Evolutionary conservation across 192 early-diverging fungal genomes (phyloP), one percentile per base, ranked within the genome.

Genomic region (Backusella circina): DNA sequence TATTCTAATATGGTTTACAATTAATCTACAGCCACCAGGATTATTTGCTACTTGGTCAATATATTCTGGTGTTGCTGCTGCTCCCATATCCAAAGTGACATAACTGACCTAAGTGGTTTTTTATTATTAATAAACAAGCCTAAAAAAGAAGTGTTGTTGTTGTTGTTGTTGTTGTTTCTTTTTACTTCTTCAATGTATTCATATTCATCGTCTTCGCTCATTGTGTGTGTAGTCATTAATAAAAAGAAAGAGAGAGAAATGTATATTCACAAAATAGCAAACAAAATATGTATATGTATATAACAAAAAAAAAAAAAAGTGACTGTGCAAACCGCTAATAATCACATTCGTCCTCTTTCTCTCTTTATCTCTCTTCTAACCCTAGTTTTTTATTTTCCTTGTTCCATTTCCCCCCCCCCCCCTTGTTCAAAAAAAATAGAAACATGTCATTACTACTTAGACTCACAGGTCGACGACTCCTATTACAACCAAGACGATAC

Each of bases 181-280:
- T 18, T 61, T 73, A 73, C 72, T 31, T 73, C 39, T 65, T 73
- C 72, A 28, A 65, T 61, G 15, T 73, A 73, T 65, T 73, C 72
- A n/a, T 72, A 41, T 51, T 47, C 38, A 8, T 72, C 71, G 47
- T 35, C 28, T 16, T 65, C 50, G 10, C 50, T 54, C 50, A 54
- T 54, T 54, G 2, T 23, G 4, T n/a, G 3, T 51, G 15, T n/a
- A n/a, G n/a, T n/a, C 15, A 15, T n/a, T 51, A 12, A 51, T 51
- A 44, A 16, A 44, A 18, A 35, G 5, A 44, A 44, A 44, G 41
- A 44, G 15, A 16, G 15, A 15, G 16, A 44, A 18, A 44, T 44
- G 16, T 44, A n/a, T n/a, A n/a, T n/a, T n/a, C n/a, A n/a, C n/a
- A n/a, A n/a, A 44, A 44, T 44, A 44, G 16, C 41, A 44, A 44